phyloP scores from a whole-genome alignment of 257 asterid species.

The Petunia secreta region DNA sequence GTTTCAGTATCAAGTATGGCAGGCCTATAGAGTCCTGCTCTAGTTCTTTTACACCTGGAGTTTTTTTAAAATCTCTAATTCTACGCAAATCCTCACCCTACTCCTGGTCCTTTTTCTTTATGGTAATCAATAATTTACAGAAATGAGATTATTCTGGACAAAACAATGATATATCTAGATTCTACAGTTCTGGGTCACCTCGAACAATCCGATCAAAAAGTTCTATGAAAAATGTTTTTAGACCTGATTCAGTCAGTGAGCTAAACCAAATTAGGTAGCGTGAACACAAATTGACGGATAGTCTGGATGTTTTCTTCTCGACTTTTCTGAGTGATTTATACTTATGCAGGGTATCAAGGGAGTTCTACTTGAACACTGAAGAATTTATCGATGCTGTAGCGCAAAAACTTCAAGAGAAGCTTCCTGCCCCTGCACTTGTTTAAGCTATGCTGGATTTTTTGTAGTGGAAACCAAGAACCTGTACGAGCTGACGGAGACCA shows the following conservation, averaged over 20 bases:
- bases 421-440: slow-evolving; percentile 40
- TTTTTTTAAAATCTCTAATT: not conserved
- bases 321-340: slow-evolving; percentile 25
- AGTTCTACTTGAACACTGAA: slow-evolving; percentile 72
- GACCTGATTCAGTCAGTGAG: not conserved
- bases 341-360: slow-evolving; percentile 74
- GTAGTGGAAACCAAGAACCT: not conserved
- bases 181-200: not conserved
- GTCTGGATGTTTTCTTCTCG: no score
- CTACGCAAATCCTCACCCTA: not conserved
- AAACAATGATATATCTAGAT: not conserved
- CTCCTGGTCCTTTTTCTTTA: not conserved
- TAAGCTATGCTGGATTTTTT: slow-evolving; percentile 25
- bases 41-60: not conserved
- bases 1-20: not conserved
- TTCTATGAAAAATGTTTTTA: not conserved
- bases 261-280: not conserved
- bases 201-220: not conserved
- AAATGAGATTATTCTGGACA: not conserved
- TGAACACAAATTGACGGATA: not conserved
- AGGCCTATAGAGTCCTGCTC: not conserved
- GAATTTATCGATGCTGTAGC: slow-evolving; percentile 83
- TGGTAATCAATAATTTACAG: no score
- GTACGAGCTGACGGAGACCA: not conserved
- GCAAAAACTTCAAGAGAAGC: slow-evolving; percentile 57